phyloP scores from a whole-genome alignment of 176 grass and related monocot genomes.

The Triticum dicoccoides region DNA sequence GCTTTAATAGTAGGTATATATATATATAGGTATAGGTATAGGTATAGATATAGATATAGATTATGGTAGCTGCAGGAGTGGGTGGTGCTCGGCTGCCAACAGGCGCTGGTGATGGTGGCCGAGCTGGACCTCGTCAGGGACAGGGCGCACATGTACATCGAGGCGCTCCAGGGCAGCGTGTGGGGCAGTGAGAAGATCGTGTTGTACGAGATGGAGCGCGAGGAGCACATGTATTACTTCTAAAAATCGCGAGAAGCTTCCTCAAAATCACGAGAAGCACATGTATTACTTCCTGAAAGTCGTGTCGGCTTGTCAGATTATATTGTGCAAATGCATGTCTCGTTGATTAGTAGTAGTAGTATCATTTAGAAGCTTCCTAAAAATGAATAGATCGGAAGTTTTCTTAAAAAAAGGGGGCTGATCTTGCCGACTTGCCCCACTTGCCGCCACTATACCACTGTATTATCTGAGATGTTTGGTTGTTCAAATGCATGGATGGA shows the following conservation, averaged over 20 bases:
- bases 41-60: too few species aligned
- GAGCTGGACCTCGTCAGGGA: slow-evolving; percentile 38
- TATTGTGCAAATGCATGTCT: too few species aligned
- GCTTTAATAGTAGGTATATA: too few species aligned
- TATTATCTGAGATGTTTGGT: not conserved
- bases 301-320: too few species aligned
- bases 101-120: slow-evolving; percentile 39
- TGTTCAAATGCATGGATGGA: not conserved
- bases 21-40: too few species aligned
- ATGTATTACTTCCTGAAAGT: slow-evolving; percentile 15
- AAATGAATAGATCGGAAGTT: too few species aligned
- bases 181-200: slow-evolving; percentile 43
- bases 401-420: too few species aligned
- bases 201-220: slow-evolving; percentile 28
- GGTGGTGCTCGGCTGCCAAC: slow-evolving; percentile 35
- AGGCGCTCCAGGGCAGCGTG: slow-evolving; percentile 41
- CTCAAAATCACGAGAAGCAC: slow-evolving; percentile 17
- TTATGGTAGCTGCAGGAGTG: not conserved
- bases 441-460: too few species aligned
- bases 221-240: slow-evolving; percentile 36
- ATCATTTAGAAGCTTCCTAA: too few species aligned
- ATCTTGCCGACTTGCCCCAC: too few species aligned
- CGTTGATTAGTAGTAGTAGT: too few species aligned
- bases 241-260: not conserved
- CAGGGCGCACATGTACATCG: slow-evolving; percentile 41